Base-by-base conservation (phyloP, 768 basidiomycete species). In the Pleurotus tuber-regium region DNA sequence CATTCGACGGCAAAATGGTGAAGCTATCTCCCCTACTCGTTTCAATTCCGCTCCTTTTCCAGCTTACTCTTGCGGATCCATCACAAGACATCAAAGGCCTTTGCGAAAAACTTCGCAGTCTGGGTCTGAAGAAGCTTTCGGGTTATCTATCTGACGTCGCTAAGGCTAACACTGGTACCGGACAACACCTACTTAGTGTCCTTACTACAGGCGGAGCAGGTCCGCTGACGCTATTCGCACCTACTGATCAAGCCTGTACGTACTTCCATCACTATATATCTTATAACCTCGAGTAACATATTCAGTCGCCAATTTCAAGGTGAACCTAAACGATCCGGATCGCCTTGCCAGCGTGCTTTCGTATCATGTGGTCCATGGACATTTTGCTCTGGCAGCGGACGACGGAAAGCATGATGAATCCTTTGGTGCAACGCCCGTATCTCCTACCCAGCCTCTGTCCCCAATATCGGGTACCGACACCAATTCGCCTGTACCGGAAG, bases 281-380 rank as follows among this genome's bases (percentile, higher is more conserved):
- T 18, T 23, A 16, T 40, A 16, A 5, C 39, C n/a, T 4, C 39
- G 18, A n/a, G 12, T 40, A 11, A 51, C 40, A 19, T 12, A 47
- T 60, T 60, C 71, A 44, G 41, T 60, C 5, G 59, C 53, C 21
- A 63, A 76, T 51, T 70, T 65, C 46, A 52, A 55, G 46, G 67
- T 62, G 42, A 67, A 64, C 54, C 65, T 64, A 0, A 56, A 59
- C 19, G 60, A 68, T 41, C 19, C 52, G 1, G 53, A 59, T 0
- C 50, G 58, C 1, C 59, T 86, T 9, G 73, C 78, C 33, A 67
- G 81, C 54, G 65, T 79, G 35, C 54, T 86, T 31, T 68, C 80
- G 4, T 85, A 84, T 61, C 84, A 85, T 62, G 63, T 84, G 54
- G 69, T 85, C 6, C 58, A 71, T 41, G 82, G 83, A 21, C 70